These are phyloP conservation scores for Boletus rufocinnamomeus DNA, from an alignment of 768 basidiomycete species.

Conservation along the genomic window DNA sequence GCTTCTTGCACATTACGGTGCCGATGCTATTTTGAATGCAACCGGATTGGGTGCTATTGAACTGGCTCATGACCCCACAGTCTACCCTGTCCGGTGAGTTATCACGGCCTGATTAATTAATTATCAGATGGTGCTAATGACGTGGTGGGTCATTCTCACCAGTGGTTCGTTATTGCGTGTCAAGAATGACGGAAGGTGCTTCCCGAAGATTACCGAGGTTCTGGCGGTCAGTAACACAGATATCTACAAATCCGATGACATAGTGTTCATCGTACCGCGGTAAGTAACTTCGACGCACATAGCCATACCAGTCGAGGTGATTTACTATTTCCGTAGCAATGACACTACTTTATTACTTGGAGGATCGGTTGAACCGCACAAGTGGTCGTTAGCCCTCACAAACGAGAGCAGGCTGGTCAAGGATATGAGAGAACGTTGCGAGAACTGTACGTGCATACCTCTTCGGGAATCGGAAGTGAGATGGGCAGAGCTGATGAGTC, in stretches of 20 bases:
- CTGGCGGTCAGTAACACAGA: neutral
- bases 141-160: neutral
- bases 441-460: neutral
- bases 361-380: neutral
- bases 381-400: neutral
- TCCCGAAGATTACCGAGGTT: neutral
- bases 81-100: neutral
- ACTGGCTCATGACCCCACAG: neutral
- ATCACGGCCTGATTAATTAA: too few relatives aligned
- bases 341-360: neutral
- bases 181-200: neutral
- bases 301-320: neutral
- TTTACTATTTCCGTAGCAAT: neutral
- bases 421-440: neutral
- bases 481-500: neutral
- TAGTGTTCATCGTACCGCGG: neutral
- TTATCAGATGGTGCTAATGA: neutral
- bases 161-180: neutral
- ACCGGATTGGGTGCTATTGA: neutral
- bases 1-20: neutral
- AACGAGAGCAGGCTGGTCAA: neutral
- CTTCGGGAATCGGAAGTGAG: neutral
- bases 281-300: neutral
- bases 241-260: neutral
- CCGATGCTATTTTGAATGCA: neutral